These are phyloP conservation scores for Ilyonectria robusta DNA, from an alignment of 2,329 filamentous ascomycete species.

Conservation along the genomic window DNA sequence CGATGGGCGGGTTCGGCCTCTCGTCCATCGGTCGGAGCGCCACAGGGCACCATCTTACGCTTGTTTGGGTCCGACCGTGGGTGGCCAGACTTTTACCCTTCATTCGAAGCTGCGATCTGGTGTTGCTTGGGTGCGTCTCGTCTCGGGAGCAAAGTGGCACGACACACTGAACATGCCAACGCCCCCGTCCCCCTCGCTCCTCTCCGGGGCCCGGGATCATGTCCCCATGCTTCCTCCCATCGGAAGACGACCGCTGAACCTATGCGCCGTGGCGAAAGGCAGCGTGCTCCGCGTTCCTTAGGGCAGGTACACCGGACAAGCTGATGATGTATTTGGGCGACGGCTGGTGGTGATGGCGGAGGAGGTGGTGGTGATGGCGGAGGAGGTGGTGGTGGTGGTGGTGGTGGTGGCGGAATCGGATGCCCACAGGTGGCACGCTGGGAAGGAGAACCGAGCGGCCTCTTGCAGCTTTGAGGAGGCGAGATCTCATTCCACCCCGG, in stretches of 20 bases:
- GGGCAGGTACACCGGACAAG: slow-evolving; percentile 7
- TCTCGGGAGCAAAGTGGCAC: slow-evolving; percentile 26
- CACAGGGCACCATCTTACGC: not conserved
- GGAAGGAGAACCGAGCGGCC: slow-evolving; percentile 4
- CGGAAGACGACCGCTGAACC: slow-evolving; percentile 21
- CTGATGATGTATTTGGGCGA: slow-evolving; percentile 20
- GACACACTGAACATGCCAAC: slow-evolving; percentile 20
- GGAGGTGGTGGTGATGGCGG: slow-evolving; percentile 11
- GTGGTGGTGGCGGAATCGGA: slow-evolving; percentile 23
- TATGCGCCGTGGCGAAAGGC: slow-evolving; percentile 22
- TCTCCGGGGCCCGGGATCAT: not conserved
- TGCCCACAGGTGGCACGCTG: slow-evolving; percentile 5
- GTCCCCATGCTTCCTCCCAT: slow-evolving; percentile 12
- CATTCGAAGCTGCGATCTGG: slow-evolving; percentile 9
- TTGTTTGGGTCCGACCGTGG: not conserved
- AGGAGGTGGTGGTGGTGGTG: slow-evolving; percentile 9
- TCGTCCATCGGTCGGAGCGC: slow-evolving; percentile 25
- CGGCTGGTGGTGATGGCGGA: slow-evolving; percentile 3
- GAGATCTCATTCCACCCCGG: not conserved
- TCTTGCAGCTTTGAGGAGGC: slow-evolving; percentile 3
- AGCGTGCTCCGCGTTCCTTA: slow-evolving; percentile 15
- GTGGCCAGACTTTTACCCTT: slow-evolving; percentile 24
- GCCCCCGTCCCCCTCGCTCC: slow-evolving; percentile 4
- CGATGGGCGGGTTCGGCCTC: slow-evolving; percentile 30
- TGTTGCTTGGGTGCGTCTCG: slow-evolving; percentile 16